Evolutionary conservation across 352 stramenopile species (phyloP).

Genomic region (Pythium brassicae): DNA sequence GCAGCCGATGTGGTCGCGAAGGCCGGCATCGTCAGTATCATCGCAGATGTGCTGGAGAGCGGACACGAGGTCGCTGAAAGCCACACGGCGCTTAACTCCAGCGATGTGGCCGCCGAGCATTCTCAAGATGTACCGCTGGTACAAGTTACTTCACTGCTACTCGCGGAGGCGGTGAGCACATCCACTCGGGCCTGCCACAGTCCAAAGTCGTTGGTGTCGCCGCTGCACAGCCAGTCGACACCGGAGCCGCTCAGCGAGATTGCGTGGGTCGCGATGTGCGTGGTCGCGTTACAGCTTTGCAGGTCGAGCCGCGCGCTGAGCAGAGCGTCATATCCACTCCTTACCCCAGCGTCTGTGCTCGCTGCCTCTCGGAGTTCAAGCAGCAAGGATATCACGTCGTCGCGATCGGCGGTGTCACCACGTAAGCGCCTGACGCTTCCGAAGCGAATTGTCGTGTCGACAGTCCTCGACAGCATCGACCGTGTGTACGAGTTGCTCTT

Average conservation of each 20-base stretch:
- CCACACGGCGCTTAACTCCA: background rate
- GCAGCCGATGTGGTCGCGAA: conserved; percentile 14
- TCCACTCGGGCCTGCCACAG: background rate
- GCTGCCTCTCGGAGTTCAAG: background rate
- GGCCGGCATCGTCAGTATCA: conserved; percentile 11
- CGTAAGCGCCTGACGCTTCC: conserved; percentile 43
- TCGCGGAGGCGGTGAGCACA: background rate
- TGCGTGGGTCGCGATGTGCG: conserved; percentile 30
- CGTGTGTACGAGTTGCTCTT: conserved; percentile 37
- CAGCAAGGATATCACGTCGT: conserved; percentile 16
- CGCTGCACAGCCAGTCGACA: conserved; percentile 21
- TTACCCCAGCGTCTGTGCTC: background rate
- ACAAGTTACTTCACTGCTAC: background rate
- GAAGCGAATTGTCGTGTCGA: conserved; percentile 32
- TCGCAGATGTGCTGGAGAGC: conserved; percentile 9
- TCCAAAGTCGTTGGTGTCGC: conserved; percentile 9
- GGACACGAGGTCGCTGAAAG: conserved; percentile 2
- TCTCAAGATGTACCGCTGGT: background rate
- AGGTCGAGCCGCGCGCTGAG: conserved; percentile 12
- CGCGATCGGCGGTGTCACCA: conserved; percentile 28
- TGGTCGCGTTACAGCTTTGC: conserved; percentile 26
- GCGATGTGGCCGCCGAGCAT: background rate
- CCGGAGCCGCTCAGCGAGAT: conserved; percentile 22
- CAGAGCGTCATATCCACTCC: background rate
- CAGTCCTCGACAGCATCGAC: conserved; percentile 35